A percentile compares a stretch with the other conserved stretches of the same genome.
Conservation (phyloP, 2,329 filamentous ascomycete genomes). For the Neonectria punicea region DNA sequence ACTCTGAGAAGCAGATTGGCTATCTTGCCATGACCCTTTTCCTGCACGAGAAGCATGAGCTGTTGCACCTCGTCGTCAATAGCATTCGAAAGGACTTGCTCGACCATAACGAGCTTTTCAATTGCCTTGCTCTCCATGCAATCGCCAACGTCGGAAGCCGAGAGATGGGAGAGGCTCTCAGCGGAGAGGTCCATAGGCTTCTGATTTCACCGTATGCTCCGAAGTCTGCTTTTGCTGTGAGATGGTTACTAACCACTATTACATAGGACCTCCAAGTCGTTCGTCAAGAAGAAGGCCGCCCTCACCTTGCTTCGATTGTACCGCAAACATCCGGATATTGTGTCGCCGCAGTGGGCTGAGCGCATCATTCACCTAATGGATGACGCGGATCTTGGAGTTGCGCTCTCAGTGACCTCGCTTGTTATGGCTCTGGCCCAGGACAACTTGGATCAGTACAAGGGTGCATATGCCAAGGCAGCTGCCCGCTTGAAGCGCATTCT, state of each 20-base stretch:
- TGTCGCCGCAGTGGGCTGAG: conserved; percentile 97
- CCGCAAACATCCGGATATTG: conserved; percentile 91
- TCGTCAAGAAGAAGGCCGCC: conserved; percentile 99
- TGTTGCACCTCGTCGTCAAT: conserved; percentile 96
- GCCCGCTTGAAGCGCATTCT: conserved; percentile 89
- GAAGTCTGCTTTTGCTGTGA: neutral
- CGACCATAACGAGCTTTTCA: conserved; percentile 96
- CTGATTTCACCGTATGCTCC: conserved; percentile 88
- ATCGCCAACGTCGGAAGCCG: conserved; percentile 97
- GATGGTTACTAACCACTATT: conserved; percentile 19
- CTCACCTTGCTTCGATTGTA: conserved; percentile 92
- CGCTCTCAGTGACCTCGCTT: conserved; percentile 92
- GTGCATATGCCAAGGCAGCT: conserved; percentile 93
- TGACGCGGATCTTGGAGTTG: conserved; percentile 92
- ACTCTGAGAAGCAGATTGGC: conserved; percentile 99
- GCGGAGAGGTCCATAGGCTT: conserved; percentile 89
- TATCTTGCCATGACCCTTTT: conserved; percentile 98
- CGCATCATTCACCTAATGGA: conserved; percentile 99
- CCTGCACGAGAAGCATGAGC: conserved; percentile 95
- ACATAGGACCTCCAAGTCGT: conserved; percentile 79
- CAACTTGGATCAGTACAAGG: conserved; percentile 92
- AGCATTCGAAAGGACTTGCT: conserved; percentile 96
- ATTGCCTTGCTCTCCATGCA: conserved; percentile 94
- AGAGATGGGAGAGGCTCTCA: conserved; percentile 96
- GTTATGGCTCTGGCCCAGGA: conserved; percentile 96